Conservation (phyloP, 2,329 filamentous ascomycete species). For the Claviceps sp. region DNA sequence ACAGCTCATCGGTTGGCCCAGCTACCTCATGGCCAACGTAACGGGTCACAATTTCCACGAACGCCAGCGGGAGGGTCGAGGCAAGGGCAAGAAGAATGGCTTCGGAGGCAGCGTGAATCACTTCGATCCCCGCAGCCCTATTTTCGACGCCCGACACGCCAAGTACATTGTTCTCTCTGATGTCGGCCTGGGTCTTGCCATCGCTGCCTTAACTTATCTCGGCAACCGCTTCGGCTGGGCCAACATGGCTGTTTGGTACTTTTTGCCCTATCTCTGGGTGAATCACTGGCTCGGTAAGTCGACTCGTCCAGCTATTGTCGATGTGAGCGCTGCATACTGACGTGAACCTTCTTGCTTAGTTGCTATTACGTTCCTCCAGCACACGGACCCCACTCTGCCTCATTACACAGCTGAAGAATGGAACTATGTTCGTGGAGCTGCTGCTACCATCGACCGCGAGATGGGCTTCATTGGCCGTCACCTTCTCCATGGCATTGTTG, state of each 20-base stretch:
- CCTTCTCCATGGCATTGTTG: constrained; percentile 88
- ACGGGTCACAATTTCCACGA: constrained; percentile 95
- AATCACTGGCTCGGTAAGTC: constrained; percentile 95
- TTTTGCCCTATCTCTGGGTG: constrained; percentile 89
- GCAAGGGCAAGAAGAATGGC: constrained; percentile 84
- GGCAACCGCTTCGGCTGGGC: constrained; percentile 66
- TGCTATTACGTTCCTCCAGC: constrained; percentile 93
- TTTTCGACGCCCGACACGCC: constrained; percentile 86
- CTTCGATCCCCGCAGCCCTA: constrained; percentile 74
- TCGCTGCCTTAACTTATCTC: constrained; percentile 50
- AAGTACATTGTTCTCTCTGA: constrained; percentile 79
- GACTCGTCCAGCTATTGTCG: neutral
- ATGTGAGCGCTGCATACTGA: neutral
- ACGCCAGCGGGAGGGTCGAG: constrained; percentile 82
- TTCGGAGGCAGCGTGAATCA: constrained; percentile 76
- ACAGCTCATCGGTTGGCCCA: constrained; percentile 85
- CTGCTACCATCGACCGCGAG: constrained; percentile 91
- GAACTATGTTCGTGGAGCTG: constrained; percentile 88
- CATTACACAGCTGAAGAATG: constrained; percentile 80
- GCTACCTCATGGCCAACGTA: constrained; percentile 83
- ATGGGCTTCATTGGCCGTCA: constrained; percentile 90
- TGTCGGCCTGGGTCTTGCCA: constrained; percentile 57
- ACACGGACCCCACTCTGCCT: constrained; percentile 87
- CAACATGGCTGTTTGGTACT: constrained; percentile 92
- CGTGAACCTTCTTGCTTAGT: constrained; percentile 40